These are phyloP conservation scores for Dendrothele bispora DNA, from an alignment of 768 basidiomycete species.

Conservation along the genomic window DNA sequence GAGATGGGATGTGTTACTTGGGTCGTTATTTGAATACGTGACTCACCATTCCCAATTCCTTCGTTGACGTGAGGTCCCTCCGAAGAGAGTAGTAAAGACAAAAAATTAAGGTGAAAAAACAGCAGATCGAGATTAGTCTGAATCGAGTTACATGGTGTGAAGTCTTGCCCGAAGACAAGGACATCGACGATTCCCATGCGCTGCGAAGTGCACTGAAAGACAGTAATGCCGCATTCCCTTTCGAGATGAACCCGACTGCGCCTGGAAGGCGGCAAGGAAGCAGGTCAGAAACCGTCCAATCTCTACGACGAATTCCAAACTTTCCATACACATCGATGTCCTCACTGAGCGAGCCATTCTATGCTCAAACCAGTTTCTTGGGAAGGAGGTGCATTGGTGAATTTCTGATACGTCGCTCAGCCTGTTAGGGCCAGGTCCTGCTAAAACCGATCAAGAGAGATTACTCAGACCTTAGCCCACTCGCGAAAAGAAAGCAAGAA, in stretches of 20 bases:
- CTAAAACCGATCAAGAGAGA: conserved; percentile 29
- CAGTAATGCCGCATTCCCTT: too few species aligned
- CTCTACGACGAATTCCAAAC: conserved; percentile 30
- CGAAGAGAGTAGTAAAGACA: too few species aligned
- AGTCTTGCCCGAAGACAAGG: conserved; percentile 11
- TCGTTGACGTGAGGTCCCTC: too few species aligned
- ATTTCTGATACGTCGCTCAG: conserved; percentile 31
- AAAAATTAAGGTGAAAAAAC: too few species aligned
- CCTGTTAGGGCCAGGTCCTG: conserved; percentile 23
- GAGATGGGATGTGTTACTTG: too few species aligned
- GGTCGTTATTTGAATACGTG: too few species aligned
- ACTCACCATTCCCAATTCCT: too few species aligned
- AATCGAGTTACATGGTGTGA: conserved; percentile 59
- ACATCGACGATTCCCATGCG: conserved; percentile 33
- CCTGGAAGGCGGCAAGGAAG: too few species aligned
- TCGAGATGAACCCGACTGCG: background rate
- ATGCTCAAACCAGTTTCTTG: too few species aligned
- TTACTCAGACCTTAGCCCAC: conserved; percentile 40
- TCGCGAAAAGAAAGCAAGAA: too few species aligned
- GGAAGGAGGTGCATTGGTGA: conserved; percentile 10
- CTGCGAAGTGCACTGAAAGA: conserved; percentile 74
- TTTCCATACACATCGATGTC: conserved; percentile 10
- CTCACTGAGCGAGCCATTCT: background rate
- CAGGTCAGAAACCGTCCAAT: conserved; percentile 19
- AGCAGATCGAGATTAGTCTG: conserved; percentile 73